Conservation (phyloP, 2,329 filamentous ascomycete species). For the Didymella pinodella region DNA sequence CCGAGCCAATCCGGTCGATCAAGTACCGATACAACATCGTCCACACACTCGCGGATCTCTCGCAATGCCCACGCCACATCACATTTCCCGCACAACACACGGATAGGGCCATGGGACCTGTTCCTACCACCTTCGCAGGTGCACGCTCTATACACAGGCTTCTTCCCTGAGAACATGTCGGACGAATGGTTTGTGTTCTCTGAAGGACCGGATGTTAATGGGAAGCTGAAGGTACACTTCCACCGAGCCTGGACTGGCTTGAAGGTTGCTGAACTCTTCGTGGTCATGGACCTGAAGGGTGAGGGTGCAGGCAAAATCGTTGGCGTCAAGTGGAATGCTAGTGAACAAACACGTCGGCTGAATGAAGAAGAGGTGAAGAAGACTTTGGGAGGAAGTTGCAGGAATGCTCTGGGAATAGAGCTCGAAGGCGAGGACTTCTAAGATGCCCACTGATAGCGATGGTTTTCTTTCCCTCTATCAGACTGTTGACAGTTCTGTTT, state of each 20-base stretch:
- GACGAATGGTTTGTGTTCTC: constrained; percentile 49
- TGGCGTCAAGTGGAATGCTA: constrained; percentile 46
- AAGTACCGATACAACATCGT: constrained; percentile 11
- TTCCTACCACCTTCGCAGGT: constrained; percentile 43
- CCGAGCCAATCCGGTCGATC: constrained; percentile 12
- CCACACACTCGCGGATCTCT: constrained; percentile 21
- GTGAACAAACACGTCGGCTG: constrained; percentile 25
- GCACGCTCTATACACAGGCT: constrained; percentile 42
- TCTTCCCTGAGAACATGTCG: constrained; percentile 31
- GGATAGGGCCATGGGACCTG: constrained; percentile 42
- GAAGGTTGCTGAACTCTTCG: constrained; percentile 47
- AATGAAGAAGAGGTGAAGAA: constrained; percentile 42
- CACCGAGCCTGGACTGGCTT: constrained; percentile 43
- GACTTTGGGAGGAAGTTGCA: constrained; percentile 36
- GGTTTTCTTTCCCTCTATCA: not conserved
- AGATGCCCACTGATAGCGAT: constrained; percentile 45
- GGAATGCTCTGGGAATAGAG: constrained; percentile 36
- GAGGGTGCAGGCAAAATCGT: constrained; percentile 47
- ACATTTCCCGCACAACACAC: constrained; percentile 14
- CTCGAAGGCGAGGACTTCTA: constrained; percentile 62
- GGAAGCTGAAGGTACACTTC: constrained; percentile 49
- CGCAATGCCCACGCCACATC: constrained; percentile 28
- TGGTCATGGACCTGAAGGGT: constrained; percentile 46
- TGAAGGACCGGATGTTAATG: constrained; percentile 42
- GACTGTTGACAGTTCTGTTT: not conserved